A percentile compares a stretch with the other conserved stretches of the same genome.
phyloP scores from a whole-genome alignment of 2,329 filamentous ascomycete genomes.

The Venturia effusa region DNA sequence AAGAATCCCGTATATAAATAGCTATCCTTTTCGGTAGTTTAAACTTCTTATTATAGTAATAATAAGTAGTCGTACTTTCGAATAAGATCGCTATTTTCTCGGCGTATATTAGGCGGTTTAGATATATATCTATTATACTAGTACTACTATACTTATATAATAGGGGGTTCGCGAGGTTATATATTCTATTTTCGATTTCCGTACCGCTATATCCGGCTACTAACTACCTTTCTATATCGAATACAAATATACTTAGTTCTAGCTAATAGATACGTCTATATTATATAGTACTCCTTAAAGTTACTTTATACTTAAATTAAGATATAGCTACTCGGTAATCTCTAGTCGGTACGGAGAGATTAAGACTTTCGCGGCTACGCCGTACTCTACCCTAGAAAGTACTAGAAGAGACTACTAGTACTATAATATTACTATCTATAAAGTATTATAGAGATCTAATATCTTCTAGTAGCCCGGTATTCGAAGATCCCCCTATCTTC shows the following conservation, averaged over 20 bases:
- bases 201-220: not conserved
- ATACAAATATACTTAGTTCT: no score
- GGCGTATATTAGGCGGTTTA: not conserved
- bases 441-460: not conserved
- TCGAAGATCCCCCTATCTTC: not conserved
- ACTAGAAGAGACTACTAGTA: not conserved
- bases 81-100: no score
- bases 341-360: no score
- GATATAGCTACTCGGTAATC: no score
- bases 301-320: no score
- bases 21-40: no score
- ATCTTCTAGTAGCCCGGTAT: not conserved
- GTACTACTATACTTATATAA: not conserved
- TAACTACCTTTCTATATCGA: not conserved
- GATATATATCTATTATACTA: not conserved
- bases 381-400: not conserved
- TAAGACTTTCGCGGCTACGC: no score
- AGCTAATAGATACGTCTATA: no score
- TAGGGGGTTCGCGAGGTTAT: not conserved
- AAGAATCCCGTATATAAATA: no score
- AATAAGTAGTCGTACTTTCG: no score
- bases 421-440: not conserved
- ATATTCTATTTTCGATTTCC: not conserved
- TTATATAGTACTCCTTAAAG: no score
- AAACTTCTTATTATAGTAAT: no score